Base-by-base conservation (phyloP, 176 grass and related monocot genomes). In the Cenchrus americanus region DNA sequence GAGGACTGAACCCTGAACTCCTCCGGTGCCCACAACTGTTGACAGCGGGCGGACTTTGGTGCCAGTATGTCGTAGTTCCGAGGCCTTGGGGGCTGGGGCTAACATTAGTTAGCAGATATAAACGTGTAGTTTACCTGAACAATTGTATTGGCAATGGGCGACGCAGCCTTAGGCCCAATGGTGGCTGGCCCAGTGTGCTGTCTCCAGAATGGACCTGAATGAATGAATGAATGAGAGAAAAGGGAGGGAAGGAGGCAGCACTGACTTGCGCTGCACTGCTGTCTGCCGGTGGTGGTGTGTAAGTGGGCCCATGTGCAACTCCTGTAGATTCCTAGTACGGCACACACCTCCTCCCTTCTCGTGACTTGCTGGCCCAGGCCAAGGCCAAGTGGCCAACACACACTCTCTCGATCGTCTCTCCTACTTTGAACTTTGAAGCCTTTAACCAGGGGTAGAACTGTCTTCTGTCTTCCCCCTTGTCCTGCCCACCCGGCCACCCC, bases 251-350 rank as follows among this genome's bases (percentile, higher is more conserved):
- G 32, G 32, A 44, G 42, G 5, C 42, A 44, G 42, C 42, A 44
- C 42, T 44, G 42, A 5, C 5, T 9, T 48, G 46, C 46, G 12
- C 23, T 14, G 47, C 30, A 14, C 3, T 19, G 69, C 57, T 22
- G 24, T 34, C 61, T 14, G 61, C 12, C 22, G 57, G 57, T 10
- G 57, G 21, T 10, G 57, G 21, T 3, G n/a, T 23, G 58, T 66
- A 63, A 22, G 61, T n/a, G 77, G 78, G 46, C 15, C 27, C 62
- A 23, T 15, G 46, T 19, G 50, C 51, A 81, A 81, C 79, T 81
- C 79, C 50, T 81, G 79, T 81, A 81, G 79, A 70, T 81, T 81
- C 49, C 64, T 69, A 55, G 65, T 81, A 81, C 79, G 79, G 77
- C 24, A 8, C 54, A 21, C 54, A 11, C 15, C 12, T 62, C 24